A percentile compares a stretch with the other conserved stretches of the same genome.
phyloP scores from a whole-genome alignment of 192 early-diverging fungal species.

The Anaeromyces robustus region DNA sequence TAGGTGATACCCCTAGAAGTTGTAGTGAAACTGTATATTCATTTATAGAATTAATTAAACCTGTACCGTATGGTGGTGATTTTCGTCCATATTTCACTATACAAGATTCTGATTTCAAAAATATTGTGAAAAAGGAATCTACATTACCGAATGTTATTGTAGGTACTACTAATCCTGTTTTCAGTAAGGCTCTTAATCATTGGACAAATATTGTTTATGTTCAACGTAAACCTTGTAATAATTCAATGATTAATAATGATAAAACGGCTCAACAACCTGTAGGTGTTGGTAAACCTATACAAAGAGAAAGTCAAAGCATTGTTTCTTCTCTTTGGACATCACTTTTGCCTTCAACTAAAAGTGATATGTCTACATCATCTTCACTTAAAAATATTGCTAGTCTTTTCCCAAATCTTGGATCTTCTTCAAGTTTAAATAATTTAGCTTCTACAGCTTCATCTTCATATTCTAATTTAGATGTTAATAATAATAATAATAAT shows the following conservation, averaged over 20 bases:
- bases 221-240: slow-evolving; percentile 4
- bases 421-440: neutral
- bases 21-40: slow-evolving; percentile 69
- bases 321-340: neutral
- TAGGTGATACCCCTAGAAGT: slow-evolving; percentile 71
- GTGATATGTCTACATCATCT: neutral
- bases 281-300: slow-evolving; percentile 7
- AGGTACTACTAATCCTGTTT: slow-evolving; percentile 91
- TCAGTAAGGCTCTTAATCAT: slow-evolving; percentile 72
- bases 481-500: too few relatives aligned
- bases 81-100: slow-evolving; percentile 95
- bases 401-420: neutral
- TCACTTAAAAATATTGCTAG: neutral
- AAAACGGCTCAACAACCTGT: slow-evolving; percentile 6
- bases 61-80: slow-evolving; percentile 90
- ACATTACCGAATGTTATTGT: slow-evolving; percentile 69
- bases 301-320: slow-evolving; percentile 14
- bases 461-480: neutral
- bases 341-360: neutral
- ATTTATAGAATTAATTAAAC: slow-evolving; percentile 82
- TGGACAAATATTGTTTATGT: slow-evolving; percentile 79
- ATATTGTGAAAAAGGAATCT: slow-evolving; percentile 33
- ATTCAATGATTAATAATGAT: slow-evolving; percentile 7
- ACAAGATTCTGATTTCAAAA: slow-evolving; percentile 81
- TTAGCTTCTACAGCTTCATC: neutral